These are phyloP conservation scores for Sutorius eximius DNA, from an alignment of 1,284 basidiomycete species.

Conservation along the genomic window DNA sequence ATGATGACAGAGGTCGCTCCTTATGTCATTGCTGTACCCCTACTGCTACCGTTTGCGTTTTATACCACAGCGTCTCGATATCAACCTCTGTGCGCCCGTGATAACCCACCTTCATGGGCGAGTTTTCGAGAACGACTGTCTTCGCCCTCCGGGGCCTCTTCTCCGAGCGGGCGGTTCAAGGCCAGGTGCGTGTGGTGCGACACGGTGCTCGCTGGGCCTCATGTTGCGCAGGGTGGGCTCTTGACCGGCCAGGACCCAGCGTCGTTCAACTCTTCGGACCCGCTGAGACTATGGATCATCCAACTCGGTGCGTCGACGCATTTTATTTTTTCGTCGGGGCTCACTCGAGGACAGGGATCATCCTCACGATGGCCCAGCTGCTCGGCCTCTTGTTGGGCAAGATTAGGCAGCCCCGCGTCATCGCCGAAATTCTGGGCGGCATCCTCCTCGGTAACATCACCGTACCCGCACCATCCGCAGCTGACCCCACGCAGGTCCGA, in stretches of 20 bases:
- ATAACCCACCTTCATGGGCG: constrained; percentile 25
- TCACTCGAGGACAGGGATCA: constrained; percentile 19
- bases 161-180: constrained; percentile 38
- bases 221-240: constrained; percentile 58
- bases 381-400: constrained; percentile 70
- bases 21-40: not conserved
- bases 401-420: constrained; percentile 85
- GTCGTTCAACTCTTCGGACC: constrained; percentile 62
- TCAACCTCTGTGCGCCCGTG: not conserved
- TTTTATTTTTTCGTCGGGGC: not conserved
- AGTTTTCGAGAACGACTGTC: constrained; percentile 42
- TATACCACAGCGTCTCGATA: not conserved
- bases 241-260: constrained; percentile 74
- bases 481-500: constrained; percentile 53
- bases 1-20: not conserved
- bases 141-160: constrained; percentile 34
- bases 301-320: constrained; percentile 64
- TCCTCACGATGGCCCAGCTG: constrained; percentile 78
- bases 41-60: not conserved
- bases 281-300: constrained; percentile 87
- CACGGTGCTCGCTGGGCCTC: not conserved
- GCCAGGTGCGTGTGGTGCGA: constrained; percentile 37
- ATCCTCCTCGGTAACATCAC: constrained; percentile 67
- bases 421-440: constrained; percentile 85
- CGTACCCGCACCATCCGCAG: no score